phyloP scores from a whole-genome alignment of 1,284 basidiomycete species.

The Microbotryum violaceum region DNA sequence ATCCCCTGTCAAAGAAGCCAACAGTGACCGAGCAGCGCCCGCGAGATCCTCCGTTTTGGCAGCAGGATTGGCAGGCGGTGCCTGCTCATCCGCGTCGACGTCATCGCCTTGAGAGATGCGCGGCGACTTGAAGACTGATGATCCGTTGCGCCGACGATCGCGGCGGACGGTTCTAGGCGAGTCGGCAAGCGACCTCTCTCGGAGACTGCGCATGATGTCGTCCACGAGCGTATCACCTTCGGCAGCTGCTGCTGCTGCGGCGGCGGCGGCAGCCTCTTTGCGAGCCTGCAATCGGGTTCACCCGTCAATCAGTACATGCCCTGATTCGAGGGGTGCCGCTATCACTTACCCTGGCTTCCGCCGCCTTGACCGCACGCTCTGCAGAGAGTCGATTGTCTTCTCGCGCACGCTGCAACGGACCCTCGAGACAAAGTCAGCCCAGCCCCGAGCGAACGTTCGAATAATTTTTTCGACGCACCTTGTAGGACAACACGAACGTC shows the following conservation, averaged over 20 bases:
- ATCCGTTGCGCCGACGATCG: constrained; percentile 4
- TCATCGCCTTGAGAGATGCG: background rate
- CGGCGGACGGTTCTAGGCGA: constrained; percentile 16
- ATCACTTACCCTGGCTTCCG: constrained; percentile 13
- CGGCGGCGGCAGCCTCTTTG: constrained; percentile 20
- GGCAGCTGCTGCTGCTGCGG: constrained; percentile 15
- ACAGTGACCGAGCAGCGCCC: no score
- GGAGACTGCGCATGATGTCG: constrained; percentile 21
- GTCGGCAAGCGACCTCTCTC: constrained; percentile 18
- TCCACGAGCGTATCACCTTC: constrained; percentile 26
- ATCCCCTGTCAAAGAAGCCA: no score
- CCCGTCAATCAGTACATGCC: background rate
- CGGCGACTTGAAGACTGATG: background rate
- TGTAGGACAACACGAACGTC: constrained; percentile 85
- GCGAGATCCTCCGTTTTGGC: no score
- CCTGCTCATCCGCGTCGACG: no score
- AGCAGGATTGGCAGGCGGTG: no score
- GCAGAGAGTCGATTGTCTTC: constrained; percentile 22
- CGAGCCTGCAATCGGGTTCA: constrained; percentile 11
- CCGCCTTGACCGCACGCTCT: constrained; percentile 15
- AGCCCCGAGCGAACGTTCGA: background rate
- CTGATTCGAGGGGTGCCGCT: rapidly evolving
- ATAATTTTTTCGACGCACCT: constrained; percentile 27
- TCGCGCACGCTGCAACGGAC: constrained; percentile 10
- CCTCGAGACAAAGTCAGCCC: background rate